Conservation (phyloP, 2,329 filamentous ascomycete genomes). For the Trichoderma sp. region DNA sequence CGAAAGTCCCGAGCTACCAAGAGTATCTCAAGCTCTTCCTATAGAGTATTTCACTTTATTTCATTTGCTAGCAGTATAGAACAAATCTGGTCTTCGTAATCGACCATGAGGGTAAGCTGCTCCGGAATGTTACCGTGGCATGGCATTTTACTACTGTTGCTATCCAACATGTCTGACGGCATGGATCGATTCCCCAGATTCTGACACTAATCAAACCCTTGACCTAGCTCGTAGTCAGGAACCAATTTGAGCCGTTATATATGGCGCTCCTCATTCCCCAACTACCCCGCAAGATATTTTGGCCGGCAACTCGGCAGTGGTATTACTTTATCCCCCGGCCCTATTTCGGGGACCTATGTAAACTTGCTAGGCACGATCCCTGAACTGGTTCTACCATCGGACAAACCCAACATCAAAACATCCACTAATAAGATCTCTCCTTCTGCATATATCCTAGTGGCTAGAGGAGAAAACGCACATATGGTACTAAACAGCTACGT, state of each 20-base stretch:
- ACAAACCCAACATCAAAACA: background rate
- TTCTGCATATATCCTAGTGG: background rate
- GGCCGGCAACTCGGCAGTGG: background rate
- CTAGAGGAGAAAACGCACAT: background rate
- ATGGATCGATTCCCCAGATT: background rate
- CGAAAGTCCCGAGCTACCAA: background rate
- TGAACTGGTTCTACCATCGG: background rate
- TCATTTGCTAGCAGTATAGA: too few relatives aligned
- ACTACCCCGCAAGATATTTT: background rate
- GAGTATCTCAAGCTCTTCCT: too few relatives aligned
- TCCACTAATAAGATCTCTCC: constrained; percentile 7
- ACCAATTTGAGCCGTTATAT: background rate
- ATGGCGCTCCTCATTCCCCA: background rate
- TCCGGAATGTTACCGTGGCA: too few relatives aligned
- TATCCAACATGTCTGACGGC: too few relatives aligned
- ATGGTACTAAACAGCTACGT: background rate
- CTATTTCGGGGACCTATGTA: constrained; percentile 5
- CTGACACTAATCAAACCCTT: background rate
- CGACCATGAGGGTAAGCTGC: too few relatives aligned
- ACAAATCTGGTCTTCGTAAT: too few relatives aligned
- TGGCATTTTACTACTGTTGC: too few relatives aligned
- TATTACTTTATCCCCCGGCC: constrained; percentile 3
- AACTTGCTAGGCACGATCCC: background rate
- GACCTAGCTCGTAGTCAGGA: background rate
- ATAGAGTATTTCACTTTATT: too few relatives aligned